A percentile compares a stretch with the other conserved stretches of the same genome.
These are phyloP conservation scores for Coccinonectria pachysandricola DNA, from an alignment of 2,329 filamentous ascomycete genomes.

Conservation along the genomic window DNA sequence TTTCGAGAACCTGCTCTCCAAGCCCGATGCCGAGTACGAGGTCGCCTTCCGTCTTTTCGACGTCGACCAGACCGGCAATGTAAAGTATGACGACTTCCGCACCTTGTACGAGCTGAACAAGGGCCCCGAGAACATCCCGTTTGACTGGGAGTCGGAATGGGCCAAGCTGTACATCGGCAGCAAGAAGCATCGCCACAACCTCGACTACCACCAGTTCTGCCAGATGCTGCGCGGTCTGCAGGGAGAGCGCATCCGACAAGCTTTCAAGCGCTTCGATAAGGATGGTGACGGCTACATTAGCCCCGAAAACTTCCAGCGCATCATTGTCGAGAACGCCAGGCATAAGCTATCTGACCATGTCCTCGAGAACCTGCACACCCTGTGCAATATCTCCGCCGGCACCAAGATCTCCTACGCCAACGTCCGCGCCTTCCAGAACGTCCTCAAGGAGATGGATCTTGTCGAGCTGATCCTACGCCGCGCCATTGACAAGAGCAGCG, in stretches of 20 bases:
- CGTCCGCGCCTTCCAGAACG: constrained; percentile 94
- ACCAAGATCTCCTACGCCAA: constrained; percentile 97
- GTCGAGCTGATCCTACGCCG: constrained; percentile 88
- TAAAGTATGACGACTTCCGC: constrained; percentile 85
- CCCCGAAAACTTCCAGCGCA: constrained; percentile 90
- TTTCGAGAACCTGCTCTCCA: constrained; percentile 87
- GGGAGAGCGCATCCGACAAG: constrained; percentile 90
- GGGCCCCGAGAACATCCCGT: constrained; percentile 73
- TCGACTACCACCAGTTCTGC: constrained; percentile 94
- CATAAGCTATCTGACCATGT: constrained; percentile 98
- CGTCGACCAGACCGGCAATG: constrained; percentile 67
- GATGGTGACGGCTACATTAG: constrained; percentile 92
- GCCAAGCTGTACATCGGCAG: constrained; percentile 86
- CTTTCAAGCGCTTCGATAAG: constrained; percentile 84
- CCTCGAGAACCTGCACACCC: constrained; percentile 76
- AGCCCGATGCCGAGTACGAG: constrained; percentile 96
- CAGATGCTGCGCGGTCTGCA: constrained; percentile 96
- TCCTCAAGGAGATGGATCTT: constrained; percentile 95
- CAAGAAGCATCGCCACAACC: constrained; percentile 75
- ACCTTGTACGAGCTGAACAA: constrained; percentile 81
- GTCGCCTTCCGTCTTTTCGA: constrained; percentile 97
- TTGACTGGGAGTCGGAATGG: constrained; percentile 97
- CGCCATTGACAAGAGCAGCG: constrained; percentile 69
- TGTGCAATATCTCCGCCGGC: constrained; percentile 87
- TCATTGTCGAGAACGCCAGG: constrained; percentile 82